These are phyloP conservation scores for Fraxinus quadrangulata DNA, from an alignment of 257 asterid species.

Conservation along the genomic window DNA sequence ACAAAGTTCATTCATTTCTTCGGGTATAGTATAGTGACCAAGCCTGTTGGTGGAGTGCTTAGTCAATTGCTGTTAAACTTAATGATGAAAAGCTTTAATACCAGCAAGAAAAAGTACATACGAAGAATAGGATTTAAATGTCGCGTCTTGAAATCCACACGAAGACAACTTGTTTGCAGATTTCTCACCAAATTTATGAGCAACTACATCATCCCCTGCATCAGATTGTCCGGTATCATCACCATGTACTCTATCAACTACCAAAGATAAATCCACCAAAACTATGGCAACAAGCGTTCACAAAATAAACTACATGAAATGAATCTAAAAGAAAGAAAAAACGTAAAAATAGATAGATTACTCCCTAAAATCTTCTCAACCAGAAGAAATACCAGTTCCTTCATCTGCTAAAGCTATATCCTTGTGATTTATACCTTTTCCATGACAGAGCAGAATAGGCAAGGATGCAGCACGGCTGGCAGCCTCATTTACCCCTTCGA, in stretches of 20 bases:
- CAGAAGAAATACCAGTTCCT: neutral
- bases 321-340: neutral
- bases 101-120: constrained; percentile 30
- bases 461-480: constrained; percentile 70
- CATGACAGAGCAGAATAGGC: constrained; percentile 85
- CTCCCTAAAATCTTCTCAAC: neutral
- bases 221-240: constrained; percentile 23
- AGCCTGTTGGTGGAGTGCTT: constrained; percentile 47
- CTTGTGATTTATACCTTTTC: constrained; percentile 52
- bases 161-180: constrained; percentile 56
- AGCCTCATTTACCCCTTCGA: constrained; percentile 60
- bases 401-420: neutral
- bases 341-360: neutral
- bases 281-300: neutral
- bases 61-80: neutral
- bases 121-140: constrained; percentile 65
- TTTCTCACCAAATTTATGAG: constrained; percentile 65
- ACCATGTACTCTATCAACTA: neutral
- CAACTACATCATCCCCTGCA: constrained; percentile 80
- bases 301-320: neutral
- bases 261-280: too few relatives aligned
- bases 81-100: neutral
- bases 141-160: constrained; percentile 57
- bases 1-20: constrained; percentile 78
- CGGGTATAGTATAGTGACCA: constrained; percentile 79